These are phyloP conservation scores for Beauveria caledonica DNA, from an alignment of 2,329 filamentous ascomycete genomes.

Conservation along the genomic window DNA sequence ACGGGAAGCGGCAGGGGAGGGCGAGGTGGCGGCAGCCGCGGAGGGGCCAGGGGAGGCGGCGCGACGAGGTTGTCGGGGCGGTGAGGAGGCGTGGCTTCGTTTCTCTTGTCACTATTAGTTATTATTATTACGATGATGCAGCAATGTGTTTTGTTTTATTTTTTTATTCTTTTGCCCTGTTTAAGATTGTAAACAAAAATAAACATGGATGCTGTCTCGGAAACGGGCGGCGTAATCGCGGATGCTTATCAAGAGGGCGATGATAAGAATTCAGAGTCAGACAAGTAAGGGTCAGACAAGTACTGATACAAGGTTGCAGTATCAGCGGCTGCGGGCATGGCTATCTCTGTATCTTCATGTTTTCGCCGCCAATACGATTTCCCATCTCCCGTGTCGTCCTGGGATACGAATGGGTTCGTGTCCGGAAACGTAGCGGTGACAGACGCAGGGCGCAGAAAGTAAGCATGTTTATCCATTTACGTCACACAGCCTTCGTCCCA, in stretches of 20 bases:
- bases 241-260: not conserved
- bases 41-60: conserved; percentile 25
- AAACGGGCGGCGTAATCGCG: not conserved
- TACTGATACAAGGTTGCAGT: not conserved
- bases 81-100: not conserved
- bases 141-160: too few species aligned
- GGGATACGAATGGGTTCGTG: not conserved
- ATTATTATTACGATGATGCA: not conserved
- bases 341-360: not conserved
- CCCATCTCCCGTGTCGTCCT: not conserved
- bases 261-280: not conserved
- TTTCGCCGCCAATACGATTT: not conserved
- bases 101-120: not conserved
- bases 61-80: conserved; percentile 9
- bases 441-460: not conserved
- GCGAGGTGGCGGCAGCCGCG: not conserved
- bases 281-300: not conserved
- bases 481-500: not conserved
- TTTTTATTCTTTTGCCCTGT: too few species aligned
- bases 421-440: not conserved
- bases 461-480: not conserved
- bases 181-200: not conserved
- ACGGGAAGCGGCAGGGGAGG: conserved; percentile 17
- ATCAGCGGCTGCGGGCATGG: not conserved
- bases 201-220: not conserved